These are phyloP conservation scores for Eucalyptus marginata DNA, from an alignment of 345 rosid species.

Conservation along the genomic window DNA sequence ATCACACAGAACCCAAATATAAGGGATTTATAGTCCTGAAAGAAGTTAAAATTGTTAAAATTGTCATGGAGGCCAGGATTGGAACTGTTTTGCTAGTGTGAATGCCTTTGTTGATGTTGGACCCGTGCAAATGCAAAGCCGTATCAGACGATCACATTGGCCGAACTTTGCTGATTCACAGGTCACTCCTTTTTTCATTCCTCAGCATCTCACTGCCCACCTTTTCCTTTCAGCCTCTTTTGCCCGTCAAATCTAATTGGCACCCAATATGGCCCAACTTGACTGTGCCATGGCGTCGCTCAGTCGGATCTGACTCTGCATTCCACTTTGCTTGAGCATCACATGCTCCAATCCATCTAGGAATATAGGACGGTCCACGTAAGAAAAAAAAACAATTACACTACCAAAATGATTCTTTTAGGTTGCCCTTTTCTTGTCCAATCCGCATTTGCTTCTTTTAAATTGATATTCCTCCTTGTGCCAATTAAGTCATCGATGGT, in stretches of 20 bases:
- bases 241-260: neutral
- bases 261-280: neutral
- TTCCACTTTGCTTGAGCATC: constrained; percentile 39
- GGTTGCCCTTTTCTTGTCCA: constrained; percentile 11
- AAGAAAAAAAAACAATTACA: constrained; percentile 1
- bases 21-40: neutral
- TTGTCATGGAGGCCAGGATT: neutral
- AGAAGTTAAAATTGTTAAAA: neutral
- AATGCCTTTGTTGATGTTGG: neutral
- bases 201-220: neutral
- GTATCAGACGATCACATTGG: neutral
- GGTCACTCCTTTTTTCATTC: neutral
- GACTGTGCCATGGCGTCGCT: neutral
- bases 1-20: neutral
- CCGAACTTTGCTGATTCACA: neutral
- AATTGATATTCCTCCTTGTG: constrained; percentile 15
- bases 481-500: constrained; percentile 23
- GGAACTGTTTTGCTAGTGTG: neutral
- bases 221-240: neutral
- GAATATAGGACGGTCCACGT: constrained; percentile 15
- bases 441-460: constrained; percentile 4
- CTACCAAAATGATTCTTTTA: neutral
- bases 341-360: constrained; percentile 16
- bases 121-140: neutral
- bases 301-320: constrained; percentile 44